Evolutionary conservation across 768 basidiomycete genomes (phyloP).

Genomic region (Boletellus ananas): DNA sequence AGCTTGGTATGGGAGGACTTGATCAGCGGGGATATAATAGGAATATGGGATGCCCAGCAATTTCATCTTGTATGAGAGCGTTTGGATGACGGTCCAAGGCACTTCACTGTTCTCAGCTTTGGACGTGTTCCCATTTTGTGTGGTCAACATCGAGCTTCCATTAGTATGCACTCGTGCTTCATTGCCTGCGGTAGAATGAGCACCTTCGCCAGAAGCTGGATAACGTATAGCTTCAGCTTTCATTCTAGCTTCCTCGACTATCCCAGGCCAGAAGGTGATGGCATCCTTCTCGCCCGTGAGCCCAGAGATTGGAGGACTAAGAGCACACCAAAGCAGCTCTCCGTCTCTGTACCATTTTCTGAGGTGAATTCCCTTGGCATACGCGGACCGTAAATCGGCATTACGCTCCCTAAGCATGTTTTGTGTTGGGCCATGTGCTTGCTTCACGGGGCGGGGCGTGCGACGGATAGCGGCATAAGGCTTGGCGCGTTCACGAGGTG

Average conservation of each 20-base stretch:
- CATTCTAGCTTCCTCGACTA: constrained; percentile 56
- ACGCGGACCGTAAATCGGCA: constrained; percentile 58
- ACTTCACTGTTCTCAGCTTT: constrained; percentile 20
- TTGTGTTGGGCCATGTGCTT: constrained; percentile 38
- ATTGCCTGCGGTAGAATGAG: not conserved
- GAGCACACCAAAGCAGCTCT: constrained; percentile 69
- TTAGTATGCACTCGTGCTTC: constrained; percentile 12
- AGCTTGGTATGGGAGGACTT: constrained; percentile 74
- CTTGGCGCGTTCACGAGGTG: constrained; percentile 23
- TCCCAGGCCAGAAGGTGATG: constrained; percentile 73
- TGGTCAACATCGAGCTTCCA: constrained; percentile 1
- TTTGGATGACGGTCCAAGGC: constrained; percentile 61
- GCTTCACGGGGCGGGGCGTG: constrained; percentile 33
- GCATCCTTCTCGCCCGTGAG: constrained; percentile 34
- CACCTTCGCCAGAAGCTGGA: constrained; percentile 2
- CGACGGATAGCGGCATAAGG: constrained; percentile 43
- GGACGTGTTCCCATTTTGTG: constrained; percentile 10
- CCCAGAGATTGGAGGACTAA: constrained; percentile 48
- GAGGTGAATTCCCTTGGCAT: constrained; percentile 42
- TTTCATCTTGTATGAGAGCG: constrained; percentile 62
- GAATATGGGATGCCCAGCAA: constrained; percentile 56
- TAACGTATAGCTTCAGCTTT: constrained; percentile 41
- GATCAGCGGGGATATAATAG: constrained; percentile 47
- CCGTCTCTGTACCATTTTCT: constrained; percentile 63
- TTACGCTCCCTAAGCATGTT: constrained; percentile 60